These are phyloP conservation scores for Lentinula boryana DNA, from an alignment of 768 basidiomycete species.

Conservation along the genomic window DNA sequence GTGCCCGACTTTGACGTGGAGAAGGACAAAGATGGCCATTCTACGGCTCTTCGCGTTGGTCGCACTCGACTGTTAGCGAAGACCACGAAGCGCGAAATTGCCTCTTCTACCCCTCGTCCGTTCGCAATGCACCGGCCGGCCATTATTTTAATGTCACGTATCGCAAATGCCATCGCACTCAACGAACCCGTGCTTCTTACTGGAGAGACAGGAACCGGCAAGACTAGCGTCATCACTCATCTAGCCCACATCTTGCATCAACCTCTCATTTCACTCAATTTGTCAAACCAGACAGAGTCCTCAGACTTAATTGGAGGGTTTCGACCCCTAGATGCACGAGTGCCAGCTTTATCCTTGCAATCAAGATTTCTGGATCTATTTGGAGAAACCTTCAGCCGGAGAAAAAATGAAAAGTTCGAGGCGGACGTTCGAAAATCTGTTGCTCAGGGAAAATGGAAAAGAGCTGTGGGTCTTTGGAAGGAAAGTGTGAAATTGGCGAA, in stretches of 20 bases:
- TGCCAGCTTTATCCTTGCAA: constrained; percentile 69
- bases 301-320: constrained; percentile 93
- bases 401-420: constrained; percentile 85
- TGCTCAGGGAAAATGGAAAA: constrained; percentile 78
- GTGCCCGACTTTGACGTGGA: constrained; percentile 65
- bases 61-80: constrained; percentile 52
- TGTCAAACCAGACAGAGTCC: constrained; percentile 95
- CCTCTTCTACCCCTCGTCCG: constrained; percentile 38
- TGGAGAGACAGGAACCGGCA: constrained; percentile 99
- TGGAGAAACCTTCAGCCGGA: constrained; percentile 79
- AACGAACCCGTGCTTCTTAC: constrained; percentile 86
- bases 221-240: constrained; percentile 89
- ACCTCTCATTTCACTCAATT: constrained; percentile 81
- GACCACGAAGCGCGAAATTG: constrained; percentile 27
- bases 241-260: constrained; percentile 73
- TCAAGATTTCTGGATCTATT: constrained; percentile 77
- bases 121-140: constrained; percentile 91
- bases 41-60: constrained; percentile 54
- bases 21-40: constrained; percentile 58
- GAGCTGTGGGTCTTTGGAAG: constrained; percentile 78
- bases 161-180: constrained; percentile 65
- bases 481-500: constrained; percentile 67
- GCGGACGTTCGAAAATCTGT: constrained; percentile 78
- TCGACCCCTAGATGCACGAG: constrained; percentile 87
- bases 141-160: constrained; percentile 68